A percentile compares a stretch with the other conserved stretches of the same genome.
phyloP scores from a whole-genome alignment of 257 asterid genomes.

The Solanum rostratum region DNA sequence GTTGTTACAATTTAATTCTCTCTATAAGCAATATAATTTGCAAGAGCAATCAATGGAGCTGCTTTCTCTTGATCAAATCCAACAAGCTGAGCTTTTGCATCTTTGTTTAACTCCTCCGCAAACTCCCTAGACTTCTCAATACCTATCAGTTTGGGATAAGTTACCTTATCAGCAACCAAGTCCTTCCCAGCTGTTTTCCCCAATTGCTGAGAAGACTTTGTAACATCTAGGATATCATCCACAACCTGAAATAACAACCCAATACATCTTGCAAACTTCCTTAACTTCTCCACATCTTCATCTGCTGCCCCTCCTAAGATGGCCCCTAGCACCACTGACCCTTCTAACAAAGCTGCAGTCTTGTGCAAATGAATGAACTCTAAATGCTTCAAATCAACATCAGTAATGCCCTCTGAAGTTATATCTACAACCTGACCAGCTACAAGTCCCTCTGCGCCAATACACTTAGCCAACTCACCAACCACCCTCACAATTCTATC shows the following conservation, averaged over 20 bases:
- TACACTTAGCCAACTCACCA: constrained; percentile 31
- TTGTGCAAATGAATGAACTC: constrained; percentile 50
- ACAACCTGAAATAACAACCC: constrained; percentile 57
- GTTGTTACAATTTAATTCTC: constrained; percentile 17
- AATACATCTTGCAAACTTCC: constrained; percentile 39
- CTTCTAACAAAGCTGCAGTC: constrained; percentile 50
- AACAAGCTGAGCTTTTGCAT: constrained; percentile 34
- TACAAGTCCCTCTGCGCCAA: constrained; percentile 39
- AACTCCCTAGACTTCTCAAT: constrained; percentile 46
- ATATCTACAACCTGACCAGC: constrained; percentile 51
- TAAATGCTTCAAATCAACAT: constrained; percentile 36
- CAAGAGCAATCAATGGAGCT: constrained; percentile 43
- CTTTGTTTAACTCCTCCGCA: constrained; percentile 44
- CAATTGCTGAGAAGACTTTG: constrained; percentile 40
- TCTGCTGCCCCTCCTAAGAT: constrained; percentile 41
- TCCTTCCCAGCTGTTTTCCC: constrained; percentile 67
- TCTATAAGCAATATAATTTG: constrained; percentile 48
- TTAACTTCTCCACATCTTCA: constrained; percentile 25
- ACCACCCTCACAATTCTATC: constrained; percentile 22
- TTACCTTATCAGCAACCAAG: constrained; percentile 43
- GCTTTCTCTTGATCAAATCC: constrained; percentile 37
- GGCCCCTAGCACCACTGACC: constrained; percentile 49
- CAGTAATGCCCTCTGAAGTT: constrained; percentile 28
- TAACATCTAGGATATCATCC: constrained; percentile 56
- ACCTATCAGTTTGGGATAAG: constrained; percentile 52